Conservation (phyloP, 768 basidiomycete genomes). For the Boletellus emodensis region DNA sequence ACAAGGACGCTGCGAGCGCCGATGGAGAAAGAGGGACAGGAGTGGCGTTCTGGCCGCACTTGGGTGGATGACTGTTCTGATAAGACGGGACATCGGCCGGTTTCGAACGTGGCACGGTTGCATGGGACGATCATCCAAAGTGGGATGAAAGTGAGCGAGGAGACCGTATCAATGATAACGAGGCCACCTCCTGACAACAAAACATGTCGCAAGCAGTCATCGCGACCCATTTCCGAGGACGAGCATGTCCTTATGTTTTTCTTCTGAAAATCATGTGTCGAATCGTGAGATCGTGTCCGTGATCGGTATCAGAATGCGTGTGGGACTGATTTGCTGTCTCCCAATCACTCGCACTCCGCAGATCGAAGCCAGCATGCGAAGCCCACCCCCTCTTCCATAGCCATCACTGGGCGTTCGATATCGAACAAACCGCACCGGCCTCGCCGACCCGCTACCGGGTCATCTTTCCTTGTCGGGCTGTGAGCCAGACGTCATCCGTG, state of each 20-base stretch:
- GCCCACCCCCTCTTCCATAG: constrained; percentile 22
- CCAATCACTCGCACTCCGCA: constrained; percentile 18
- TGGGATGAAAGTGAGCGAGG: neutral
- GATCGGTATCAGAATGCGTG: too few species aligned
- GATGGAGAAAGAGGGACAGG: neutral
- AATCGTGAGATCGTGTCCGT: too few species aligned
- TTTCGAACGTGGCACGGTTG: too few species aligned
- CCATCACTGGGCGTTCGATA: constrained; percentile 23
- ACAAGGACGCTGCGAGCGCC: constrained; percentile 1
- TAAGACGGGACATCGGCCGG: neutral
- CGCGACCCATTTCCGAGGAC: constrained; percentile 23
- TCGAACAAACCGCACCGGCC: neutral
- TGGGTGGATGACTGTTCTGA: constrained; percentile 5
- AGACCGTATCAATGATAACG: neutral
- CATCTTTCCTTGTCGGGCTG: neutral
- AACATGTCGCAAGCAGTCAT: constrained; percentile 1
- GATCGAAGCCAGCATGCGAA: constrained; percentile 17
- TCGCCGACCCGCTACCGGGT: too few species aligned
- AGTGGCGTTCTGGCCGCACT: constrained; percentile 1
- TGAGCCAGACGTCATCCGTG: neutral
- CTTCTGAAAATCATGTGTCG: constrained; percentile 2
- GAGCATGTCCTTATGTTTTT: constrained; percentile 2
- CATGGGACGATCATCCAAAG: neutral
- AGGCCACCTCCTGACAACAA: constrained; percentile 5
- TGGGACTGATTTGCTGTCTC: constrained; percentile 12